A percentile compares a stretch with the other conserved stretches of the same genome.
These are phyloP conservation scores for Zea luxurians DNA, from an alignment of 176 grass and related monocot species.

Conservation along the genomic window DNA sequence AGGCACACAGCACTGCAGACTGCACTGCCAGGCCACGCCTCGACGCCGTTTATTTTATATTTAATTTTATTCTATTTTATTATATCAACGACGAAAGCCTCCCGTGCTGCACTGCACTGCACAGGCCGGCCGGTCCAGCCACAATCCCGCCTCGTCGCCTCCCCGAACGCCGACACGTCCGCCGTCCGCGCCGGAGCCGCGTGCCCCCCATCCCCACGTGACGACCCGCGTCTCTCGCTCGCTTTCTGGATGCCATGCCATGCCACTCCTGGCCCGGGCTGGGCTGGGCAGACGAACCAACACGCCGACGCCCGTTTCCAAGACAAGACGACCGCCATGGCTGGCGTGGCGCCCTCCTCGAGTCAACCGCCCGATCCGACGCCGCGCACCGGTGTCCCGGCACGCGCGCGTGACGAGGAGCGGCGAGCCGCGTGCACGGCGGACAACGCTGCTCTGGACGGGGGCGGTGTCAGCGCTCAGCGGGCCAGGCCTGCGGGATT, in stretches of 20 bases:
- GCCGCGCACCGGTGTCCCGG: too few relatives aligned
- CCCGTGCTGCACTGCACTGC: too few relatives aligned
- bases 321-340: too few relatives aligned
- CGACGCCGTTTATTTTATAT: not conserved
- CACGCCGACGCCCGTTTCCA: too few relatives aligned
- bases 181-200: not conserved
- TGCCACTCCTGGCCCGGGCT: too few relatives aligned
- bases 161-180: conserved; percentile 43
- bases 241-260: too few relatives aligned
- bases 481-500: not conserved
- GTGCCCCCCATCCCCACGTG: not conserved
- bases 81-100: not conserved
- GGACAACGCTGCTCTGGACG: not conserved
- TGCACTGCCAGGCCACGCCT: not conserved
- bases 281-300: too few relatives aligned
- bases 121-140: not conserved
- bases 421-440: not conserved
- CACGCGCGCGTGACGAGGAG: too few relatives aligned
- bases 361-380: too few relatives aligned
- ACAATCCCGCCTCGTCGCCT: not conserved
- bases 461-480: not conserved
- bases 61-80: not conserved
- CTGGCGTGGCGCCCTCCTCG: too few relatives aligned
- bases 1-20: not conserved
- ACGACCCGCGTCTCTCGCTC: not conserved